A percentile compares a stretch with the other conserved stretches of the same genome.
Evolutionary conservation across 371 early-diverging fungal species (phyloP).

Genomic region (Umbelopsis sp.): DNA sequence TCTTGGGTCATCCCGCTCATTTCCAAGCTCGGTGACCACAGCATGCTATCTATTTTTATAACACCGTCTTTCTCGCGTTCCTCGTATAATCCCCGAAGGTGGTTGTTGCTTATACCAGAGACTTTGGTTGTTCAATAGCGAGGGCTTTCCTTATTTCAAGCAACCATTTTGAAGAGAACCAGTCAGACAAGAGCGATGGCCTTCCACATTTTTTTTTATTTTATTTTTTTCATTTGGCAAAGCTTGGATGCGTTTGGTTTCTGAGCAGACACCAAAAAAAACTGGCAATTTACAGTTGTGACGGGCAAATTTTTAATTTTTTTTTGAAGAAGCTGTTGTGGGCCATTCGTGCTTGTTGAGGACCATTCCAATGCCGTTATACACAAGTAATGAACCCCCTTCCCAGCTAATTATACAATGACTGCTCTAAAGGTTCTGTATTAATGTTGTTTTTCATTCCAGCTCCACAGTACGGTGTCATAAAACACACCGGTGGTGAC

Average conservation of each 20-base stretch:
- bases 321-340: not conserved
- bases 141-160: too few species aligned
- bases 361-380: conserved; percentile 12
- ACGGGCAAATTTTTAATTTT: not conserved
- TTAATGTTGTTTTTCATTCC: not conserved
- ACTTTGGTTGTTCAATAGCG: too few species aligned
- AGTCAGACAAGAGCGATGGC: too few species aligned
- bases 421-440: not conserved
- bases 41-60: not conserved
- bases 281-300: not conserved
- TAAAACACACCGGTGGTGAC: not conserved
- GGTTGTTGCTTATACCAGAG: too few species aligned
- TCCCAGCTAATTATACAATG: not conserved
- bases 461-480: conserved; percentile 16
- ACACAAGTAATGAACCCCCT: conserved; percentile 3
- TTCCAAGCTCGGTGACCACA: not conserved
- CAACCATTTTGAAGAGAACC: too few species aligned
- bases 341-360: not conserved
- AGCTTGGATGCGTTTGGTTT: not conserved
- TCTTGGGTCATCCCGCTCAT: not conserved
- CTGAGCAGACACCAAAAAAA: not conserved
- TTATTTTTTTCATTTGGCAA: too few species aligned
- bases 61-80: too few species aligned
- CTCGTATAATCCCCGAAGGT: too few species aligned
- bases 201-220: too few species aligned